phyloP scores from a whole-genome alignment of 441 rosid genomes.

The Codiaeum variegatum region DNA sequence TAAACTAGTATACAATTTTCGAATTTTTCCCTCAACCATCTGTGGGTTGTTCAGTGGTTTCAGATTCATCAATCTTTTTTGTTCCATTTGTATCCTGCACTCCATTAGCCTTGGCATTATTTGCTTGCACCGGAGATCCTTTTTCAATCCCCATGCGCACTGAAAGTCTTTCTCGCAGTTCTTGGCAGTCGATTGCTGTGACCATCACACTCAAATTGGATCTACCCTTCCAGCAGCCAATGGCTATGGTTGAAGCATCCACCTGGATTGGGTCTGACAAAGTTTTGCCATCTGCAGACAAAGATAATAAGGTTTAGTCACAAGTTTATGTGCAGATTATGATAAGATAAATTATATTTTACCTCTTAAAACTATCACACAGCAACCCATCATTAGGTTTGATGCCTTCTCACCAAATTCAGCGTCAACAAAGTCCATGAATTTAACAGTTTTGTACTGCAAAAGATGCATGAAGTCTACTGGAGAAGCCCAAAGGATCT shows the following conservation, averaged over 20 bases:
- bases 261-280: conserved; percentile 33
- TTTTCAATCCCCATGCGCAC: conserved; percentile 29
- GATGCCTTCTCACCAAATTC: conserved; percentile 70
- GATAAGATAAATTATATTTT: too few relatives aligned
- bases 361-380: conserved; percentile 76
- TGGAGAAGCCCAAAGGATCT: conserved; percentile 59
- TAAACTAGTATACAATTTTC: conserved; percentile 3
- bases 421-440: conserved; percentile 55
- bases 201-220: conserved; percentile 81
- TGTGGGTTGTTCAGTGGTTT: not conserved
- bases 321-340: not conserved
- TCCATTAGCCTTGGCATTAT: conserved; percentile 11
- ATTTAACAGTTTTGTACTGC: conserved; percentile 74
- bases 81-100: conserved; percentile 15
- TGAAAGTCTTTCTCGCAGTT: conserved; percentile 66
- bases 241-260: conserved; percentile 57
- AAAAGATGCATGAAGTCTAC: conserved; percentile 78
- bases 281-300: conserved; percentile 36
- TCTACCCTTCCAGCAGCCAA: conserved; percentile 92
- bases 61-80: conserved; percentile 12
- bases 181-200: conserved; percentile 81
- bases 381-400: conserved; percentile 74
- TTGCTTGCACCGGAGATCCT: conserved; percentile 22
- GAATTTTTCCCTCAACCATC: conserved; percentile 10
- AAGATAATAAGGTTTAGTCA: not conserved